These are phyloP conservation scores for Waltergamsia citrina DNA, from an alignment of 2,329 filamentous ascomycete genomes.

Conservation along the genomic window DNA sequence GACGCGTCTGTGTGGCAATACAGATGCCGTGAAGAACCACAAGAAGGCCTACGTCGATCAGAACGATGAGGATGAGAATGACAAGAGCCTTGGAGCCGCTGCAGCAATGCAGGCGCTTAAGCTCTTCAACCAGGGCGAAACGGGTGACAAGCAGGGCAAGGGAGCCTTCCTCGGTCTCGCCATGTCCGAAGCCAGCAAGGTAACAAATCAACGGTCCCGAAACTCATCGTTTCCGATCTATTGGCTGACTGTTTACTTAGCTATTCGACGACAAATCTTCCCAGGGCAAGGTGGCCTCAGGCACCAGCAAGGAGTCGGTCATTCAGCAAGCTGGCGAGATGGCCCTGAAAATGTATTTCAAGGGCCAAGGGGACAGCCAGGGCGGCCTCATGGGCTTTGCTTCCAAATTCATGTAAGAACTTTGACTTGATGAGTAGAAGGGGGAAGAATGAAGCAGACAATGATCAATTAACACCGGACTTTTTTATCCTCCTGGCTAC, in stretches of 20 bases:
- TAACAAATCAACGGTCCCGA: conserved; percentile 21
- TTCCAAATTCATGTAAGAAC: conserved; percentile 35
- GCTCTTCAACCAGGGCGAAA: conserved; percentile 57
- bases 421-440: too few species aligned
- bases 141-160: conserved; percentile 48
- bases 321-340: conserved; percentile 74
- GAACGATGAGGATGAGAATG: conserved; percentile 34
- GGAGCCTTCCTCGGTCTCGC: conserved; percentile 77
- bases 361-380: conserved; percentile 50
- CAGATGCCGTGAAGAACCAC: conserved; percentile 65
- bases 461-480: too few species aligned
- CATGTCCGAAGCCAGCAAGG: conserved; percentile 78
- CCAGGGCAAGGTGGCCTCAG: conserved; percentile 41
- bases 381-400: conserved; percentile 35
- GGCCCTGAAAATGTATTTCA: conserved; percentile 86
- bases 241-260: conserved; percentile 15
- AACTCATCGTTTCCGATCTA: neutral
- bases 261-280: conserved; percentile 51
- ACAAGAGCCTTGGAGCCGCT: conserved; percentile 54
- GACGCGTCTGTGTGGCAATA: conserved; percentile 8
- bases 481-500: too few species aligned
- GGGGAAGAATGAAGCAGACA: too few species aligned
- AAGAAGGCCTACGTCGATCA: conserved; percentile 58
- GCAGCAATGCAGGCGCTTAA: conserved; percentile 77
- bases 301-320: conserved; percentile 70